Conservation (phyloP, 202 grass and related monocot species). For the Schoenoplectus triqueter region DNA sequence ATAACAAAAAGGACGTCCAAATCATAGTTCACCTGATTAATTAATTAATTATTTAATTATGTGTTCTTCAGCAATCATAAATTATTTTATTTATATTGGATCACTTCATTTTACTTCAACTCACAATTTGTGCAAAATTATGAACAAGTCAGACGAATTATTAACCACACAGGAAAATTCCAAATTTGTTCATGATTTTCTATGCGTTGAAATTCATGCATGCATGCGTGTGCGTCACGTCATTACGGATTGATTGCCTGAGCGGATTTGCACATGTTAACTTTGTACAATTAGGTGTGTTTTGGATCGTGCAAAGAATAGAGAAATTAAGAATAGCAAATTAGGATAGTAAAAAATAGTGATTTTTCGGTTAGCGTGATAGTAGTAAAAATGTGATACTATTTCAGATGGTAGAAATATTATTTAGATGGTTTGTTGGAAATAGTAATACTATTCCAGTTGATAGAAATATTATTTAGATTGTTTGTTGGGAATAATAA, state of each 20-base stretch:
- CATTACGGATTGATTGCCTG: slow-evolving; percentile 16
- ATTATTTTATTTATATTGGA: neutral
- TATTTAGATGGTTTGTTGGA: too few relatives aligned
- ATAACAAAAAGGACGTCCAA: neutral
- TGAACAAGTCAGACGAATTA: neutral
- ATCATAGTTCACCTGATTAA: neutral
- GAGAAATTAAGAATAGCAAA: too few relatives aligned
- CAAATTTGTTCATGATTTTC: neutral
- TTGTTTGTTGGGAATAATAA: too few relatives aligned
- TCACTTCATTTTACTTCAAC: neutral
- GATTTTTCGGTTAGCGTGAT: too few relatives aligned
- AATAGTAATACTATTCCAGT: too few relatives aligned
- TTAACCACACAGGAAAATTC: neutral
- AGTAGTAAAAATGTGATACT: too few relatives aligned
- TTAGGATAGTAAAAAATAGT: too few relatives aligned
- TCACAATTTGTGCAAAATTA: neutral
- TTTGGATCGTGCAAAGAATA: too few relatives aligned
- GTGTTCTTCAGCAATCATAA: neutral
- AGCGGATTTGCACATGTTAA: slow-evolving; percentile 14
- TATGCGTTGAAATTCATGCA: too few relatives aligned
- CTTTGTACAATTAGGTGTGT: slow-evolving; percentile 20
- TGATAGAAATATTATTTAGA: too few relatives aligned
- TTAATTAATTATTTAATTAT: neutral
- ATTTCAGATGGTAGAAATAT: too few relatives aligned
- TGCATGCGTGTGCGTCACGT: neutral